phyloP scores from a whole-genome alignment of 2,329 filamentous ascomycete genomes.

The Trichophyton verrucosum region DNA sequence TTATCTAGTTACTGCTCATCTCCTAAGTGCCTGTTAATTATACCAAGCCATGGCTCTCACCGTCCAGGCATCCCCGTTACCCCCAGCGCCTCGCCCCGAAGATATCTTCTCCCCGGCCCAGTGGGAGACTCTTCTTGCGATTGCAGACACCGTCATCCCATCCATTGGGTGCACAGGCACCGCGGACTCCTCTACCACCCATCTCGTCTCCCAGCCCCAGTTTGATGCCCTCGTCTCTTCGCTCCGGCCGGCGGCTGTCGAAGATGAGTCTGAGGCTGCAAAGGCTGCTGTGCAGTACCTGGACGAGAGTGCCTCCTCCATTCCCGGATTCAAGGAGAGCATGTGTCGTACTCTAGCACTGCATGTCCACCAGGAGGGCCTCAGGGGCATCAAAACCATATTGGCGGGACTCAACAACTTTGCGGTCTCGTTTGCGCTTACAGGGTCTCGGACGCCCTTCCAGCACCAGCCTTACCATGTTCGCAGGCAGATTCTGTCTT shows the following conservation, averaged over 20 bases:
- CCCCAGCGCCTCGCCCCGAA: slow-evolving; percentile 33
- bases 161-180: slow-evolving; percentile 34
- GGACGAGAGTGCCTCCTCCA: slow-evolving; percentile 35
- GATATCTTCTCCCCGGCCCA: slow-evolving; percentile 43
- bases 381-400: slow-evolving; percentile 39
- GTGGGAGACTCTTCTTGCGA: slow-evolving; percentile 47
- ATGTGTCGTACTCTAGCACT: slow-evolving; percentile 38
- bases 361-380: slow-evolving; percentile 38
- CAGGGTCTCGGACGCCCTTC: slow-evolving; percentile 44
- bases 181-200: slow-evolving; percentile 24
- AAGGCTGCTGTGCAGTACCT: slow-evolving; percentile 35
- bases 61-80: slow-evolving; percentile 34
- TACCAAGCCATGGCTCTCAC: slow-evolving; percentile 8
- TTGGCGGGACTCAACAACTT: slow-evolving; percentile 44
- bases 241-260: slow-evolving; percentile 14
- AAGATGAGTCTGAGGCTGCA: slow-evolving; percentile 22
- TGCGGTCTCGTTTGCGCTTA: slow-evolving; percentile 44
- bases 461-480: slow-evolving; percentile 41
- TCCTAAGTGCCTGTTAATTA: neutral
- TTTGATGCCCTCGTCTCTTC: slow-evolving; percentile 11
- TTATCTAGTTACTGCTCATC: too few relatives aligned
- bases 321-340: slow-evolving; percentile 39
- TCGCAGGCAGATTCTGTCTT: slow-evolving; percentile 42
- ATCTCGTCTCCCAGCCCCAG: slow-evolving; percentile 22
- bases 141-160: slow-evolving; percentile 47